A percentile compares a stretch with the other conserved stretches of the same genome.
These are phyloP conservation scores for Cymodocea nodosa DNA, from an alignment of 116 monocot genomes.

Conservation along the genomic window DNA sequence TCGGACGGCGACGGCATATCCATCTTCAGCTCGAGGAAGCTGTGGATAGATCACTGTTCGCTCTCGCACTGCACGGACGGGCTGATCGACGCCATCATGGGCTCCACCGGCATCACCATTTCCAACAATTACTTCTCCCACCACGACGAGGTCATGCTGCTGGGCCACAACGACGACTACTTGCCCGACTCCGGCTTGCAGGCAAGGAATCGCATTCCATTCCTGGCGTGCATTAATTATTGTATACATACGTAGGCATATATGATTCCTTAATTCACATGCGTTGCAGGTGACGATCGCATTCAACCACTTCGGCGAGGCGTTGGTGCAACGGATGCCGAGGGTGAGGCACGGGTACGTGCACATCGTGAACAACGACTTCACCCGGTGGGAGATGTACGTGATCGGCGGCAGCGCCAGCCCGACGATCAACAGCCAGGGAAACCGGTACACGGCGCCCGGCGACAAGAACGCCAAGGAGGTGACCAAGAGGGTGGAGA, in stretches of 20 bases:
- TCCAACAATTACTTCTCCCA: slow-evolving; percentile 48
- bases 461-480: slow-evolving; percentile 12
- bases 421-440: slow-evolving; percentile 29
- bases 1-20: slow-evolving; percentile 39
- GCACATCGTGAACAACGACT: slow-evolving; percentile 55
- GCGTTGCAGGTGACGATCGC: slow-evolving; percentile 35
- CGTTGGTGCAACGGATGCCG: slow-evolving; percentile 49
- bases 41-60: slow-evolving; percentile 25
- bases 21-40: slow-evolving; percentile 17
- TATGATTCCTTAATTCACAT: no score
- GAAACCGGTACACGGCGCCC: slow-evolving; percentile 21
- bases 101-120: slow-evolving; percentile 30
- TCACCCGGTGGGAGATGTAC: slow-evolving; percentile 42
- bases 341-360: slow-evolving; percentile 30
- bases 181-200: slow-evolving; percentile 28
- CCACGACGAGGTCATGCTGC: slow-evolving; percentile 58
- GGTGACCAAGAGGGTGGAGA: slow-evolving; percentile 67
- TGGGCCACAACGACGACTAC: slow-evolving; percentile 45
- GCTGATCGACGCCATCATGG: slow-evolving; percentile 31
- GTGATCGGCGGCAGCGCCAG: slow-evolving; percentile 37
- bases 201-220: slow-evolving; percentile 2
- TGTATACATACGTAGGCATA: no score
- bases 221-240: no score
- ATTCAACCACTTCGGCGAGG: slow-evolving; percentile 46
- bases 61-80: slow-evolving; percentile 24